Evolutionary conservation across 202 grass and related monocot genomes (phyloP).

Genomic region (Dendrocalamus latiflorus): DNA sequence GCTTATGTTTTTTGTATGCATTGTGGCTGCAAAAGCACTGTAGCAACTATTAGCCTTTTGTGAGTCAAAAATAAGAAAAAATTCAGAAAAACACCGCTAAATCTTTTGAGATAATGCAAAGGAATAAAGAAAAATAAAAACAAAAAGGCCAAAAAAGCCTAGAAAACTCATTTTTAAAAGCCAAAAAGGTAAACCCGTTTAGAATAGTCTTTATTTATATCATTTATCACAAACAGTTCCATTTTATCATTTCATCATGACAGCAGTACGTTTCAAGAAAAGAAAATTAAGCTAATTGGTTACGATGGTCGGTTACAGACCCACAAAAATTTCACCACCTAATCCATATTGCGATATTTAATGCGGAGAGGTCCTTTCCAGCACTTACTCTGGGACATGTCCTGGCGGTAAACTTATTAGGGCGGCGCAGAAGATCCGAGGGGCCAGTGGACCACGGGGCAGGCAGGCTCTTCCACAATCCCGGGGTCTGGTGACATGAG

Average conservation of each 20-base stretch:
- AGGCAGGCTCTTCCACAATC: constrained; percentile 38
- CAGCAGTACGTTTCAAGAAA: fast-evolving
- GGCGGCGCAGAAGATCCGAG: constrained; percentile 23
- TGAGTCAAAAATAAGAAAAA: no score
- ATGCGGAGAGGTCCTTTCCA: not conserved
- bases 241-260: not conserved
- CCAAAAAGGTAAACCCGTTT: no score
- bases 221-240: not conserved
- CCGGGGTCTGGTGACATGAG: constrained; percentile 55
- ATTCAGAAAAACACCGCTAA: no score
- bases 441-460: not conserved
- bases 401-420: not conserved
- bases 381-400: not conserved
- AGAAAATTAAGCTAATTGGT: not conserved
- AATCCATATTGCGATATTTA: not conserved
- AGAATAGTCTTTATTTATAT: no score
- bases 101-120: no score
- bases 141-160: no score
- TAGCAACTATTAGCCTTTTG: no score
- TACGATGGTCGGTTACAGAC: not conserved
- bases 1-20: no score
- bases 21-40: no score
- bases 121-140: no score
- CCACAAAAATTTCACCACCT: not conserved
- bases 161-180: no score